Percentiles rank a stretch among this genome's conserved stretches.
phyloP scores from a whole-genome alignment of 148 eudicot species.

The Dianthus caryophyllus region DNA sequence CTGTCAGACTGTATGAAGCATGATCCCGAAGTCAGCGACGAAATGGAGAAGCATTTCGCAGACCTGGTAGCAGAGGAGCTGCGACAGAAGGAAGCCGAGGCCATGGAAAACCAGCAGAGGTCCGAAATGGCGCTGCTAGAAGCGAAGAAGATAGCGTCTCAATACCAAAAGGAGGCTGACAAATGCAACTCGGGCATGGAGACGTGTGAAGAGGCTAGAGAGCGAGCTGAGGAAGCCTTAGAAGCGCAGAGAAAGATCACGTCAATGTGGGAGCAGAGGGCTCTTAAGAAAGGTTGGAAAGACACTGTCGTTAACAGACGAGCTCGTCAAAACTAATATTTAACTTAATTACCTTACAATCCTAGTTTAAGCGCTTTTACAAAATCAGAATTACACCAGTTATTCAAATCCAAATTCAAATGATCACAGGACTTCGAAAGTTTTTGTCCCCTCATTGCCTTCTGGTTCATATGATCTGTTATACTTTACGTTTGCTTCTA shows the following conservation, averaged over 20 bases:
- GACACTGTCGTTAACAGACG: conserved; percentile 6
- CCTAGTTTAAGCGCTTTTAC: too few relatives aligned
- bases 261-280: conserved; percentile 65
- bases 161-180: conserved; percentile 78
- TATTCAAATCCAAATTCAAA: neutral
- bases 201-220: conserved; percentile 86
- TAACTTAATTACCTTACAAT: neutral
- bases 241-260: conserved; percentile 46
- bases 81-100: conserved; percentile 57
- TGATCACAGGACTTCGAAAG: neutral
- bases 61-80: conserved; percentile 64
- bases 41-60: conserved; percentile 50
- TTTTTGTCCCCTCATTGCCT: neutral
- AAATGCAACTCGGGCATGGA: conserved; percentile 89
- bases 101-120: conserved; percentile 52
- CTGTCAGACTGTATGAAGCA: conserved; percentile 69
- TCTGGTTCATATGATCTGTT: neutral
- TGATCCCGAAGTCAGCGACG: conserved; percentile 63
- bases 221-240: conserved; percentile 59
- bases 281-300: conserved; percentile 71
- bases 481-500: too few relatives aligned
- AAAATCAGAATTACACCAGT: too few relatives aligned
- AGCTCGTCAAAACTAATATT: conserved; percentile 14
- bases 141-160: conserved; percentile 75
- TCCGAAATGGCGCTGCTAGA: conserved; percentile 69